phyloP scores from a whole-genome alignment of 176 grass and related monocot genomes.

The Urochloa ruziziensis region DNA sequence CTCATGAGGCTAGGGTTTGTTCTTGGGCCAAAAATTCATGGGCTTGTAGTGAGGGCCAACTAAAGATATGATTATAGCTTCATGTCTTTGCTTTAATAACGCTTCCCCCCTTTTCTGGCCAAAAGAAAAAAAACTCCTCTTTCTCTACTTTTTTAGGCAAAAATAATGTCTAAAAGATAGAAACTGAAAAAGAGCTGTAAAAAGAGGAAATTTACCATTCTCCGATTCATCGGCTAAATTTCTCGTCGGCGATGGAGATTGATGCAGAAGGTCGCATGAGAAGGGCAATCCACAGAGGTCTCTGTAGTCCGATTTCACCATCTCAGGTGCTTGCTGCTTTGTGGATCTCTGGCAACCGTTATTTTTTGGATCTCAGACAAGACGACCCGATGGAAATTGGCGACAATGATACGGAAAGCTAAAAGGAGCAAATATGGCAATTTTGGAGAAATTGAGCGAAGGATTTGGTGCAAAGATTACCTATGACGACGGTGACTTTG shows the following conservation, averaged over 20 bases:
- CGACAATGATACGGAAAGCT: too few relatives aligned
- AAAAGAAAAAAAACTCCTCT: background rate
- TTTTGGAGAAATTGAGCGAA: background rate
- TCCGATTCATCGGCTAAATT: too few relatives aligned
- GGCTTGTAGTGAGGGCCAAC: background rate
- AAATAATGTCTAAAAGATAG: background rate
- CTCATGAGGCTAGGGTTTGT: too few relatives aligned
- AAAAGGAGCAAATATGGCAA: background rate
- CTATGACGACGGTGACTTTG: rapidly evolving
- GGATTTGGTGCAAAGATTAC: background rate
- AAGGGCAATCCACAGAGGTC: background rate
- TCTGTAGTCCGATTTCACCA: background rate
- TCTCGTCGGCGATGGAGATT: rapidly evolving
- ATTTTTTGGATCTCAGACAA: too few relatives aligned
- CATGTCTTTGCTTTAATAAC: background rate
- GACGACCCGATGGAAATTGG: too few relatives aligned
- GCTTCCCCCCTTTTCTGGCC: background rate
- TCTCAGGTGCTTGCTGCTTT: background rate
- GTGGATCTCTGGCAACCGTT: background rate
- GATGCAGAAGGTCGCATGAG: rapidly evolving
- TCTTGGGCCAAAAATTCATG: too few relatives aligned
- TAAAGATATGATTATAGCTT: background rate
- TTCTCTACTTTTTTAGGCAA: too few relatives aligned
- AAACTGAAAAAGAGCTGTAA: background rate
- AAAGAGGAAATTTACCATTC: background rate